Base-by-base conservation (phyloP, 305 asterid species). In the Fraxinus latifolia region DNA sequence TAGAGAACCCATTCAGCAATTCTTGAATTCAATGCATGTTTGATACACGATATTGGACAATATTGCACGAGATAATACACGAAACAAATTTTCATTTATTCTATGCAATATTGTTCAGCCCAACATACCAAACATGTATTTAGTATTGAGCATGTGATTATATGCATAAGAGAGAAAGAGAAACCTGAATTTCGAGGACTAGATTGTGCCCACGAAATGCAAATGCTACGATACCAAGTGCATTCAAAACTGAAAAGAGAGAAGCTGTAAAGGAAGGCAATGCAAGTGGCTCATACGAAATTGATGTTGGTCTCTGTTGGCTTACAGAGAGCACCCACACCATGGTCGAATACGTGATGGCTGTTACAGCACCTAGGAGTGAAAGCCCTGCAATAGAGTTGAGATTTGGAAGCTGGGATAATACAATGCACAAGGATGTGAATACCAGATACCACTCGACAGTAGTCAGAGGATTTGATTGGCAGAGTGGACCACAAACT, bases 361-460 rank as follows among this genome's bases (percentile, higher is more conserved):
- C 99, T 0, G 98, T 95, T 76, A 95, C 93, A 4, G 99, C 98
- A n/a, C 99, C 99, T 6, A 94, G 94, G 9, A 95, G 93, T 1
- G 99, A 95, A 80, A 95, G 94, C 44, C 99, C 99, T 0, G 99
- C 99, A 1, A 95, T 95, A 82, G 99, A 94, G 90, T 95, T 95
- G 90, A 95, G 93, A 84, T 95, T 95, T 0, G 99, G 99, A 77
- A 95, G 94, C 81, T 95, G 99, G 76, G 99, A 95, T 37, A 95
- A 82, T 71, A 95, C 97, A 67, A 95, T 94, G 90, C 99, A 93
- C 7, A 95, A 91, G 80, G 97, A 91, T 11, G 99, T 95, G 95
- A 95, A 95, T 9, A 95, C 98, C 76, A 95, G 87, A 83, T 95
- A 95, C 98, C 99, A 95, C 90, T 95, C 99, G 0, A 95, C 99